phyloP scores from a whole-genome alignment of 495 filamentous ascomycete genomes.

The Daldinia bambusicola region DNA sequence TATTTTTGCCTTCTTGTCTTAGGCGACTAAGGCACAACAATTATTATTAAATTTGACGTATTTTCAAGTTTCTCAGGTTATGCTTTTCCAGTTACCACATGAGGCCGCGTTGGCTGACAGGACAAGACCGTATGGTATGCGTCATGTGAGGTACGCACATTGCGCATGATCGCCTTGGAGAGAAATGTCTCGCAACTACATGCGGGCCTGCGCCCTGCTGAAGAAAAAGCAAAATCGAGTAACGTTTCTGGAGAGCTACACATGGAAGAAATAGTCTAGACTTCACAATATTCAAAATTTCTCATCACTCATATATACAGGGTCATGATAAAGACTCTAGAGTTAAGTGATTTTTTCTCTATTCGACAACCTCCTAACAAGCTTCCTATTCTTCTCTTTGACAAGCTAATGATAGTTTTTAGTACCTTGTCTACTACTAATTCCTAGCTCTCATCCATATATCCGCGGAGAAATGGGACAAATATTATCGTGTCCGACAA shows the following conservation, averaged over 20 bases:
- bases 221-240: background rate
- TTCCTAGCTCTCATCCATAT: background rate
- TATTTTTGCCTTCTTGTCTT: slow-evolving; percentile 3
- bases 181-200: background rate
- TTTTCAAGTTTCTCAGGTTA: slow-evolving; percentile 10
- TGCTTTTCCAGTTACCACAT: background rate
- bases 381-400: background rate
- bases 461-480: background rate
- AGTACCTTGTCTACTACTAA: background rate
- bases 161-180: background rate
- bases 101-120: background rate
- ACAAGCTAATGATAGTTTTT: background rate
- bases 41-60: slow-evolving; percentile 5
- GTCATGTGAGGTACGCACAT: too few relatives aligned
- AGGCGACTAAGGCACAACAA: too few relatives aligned
- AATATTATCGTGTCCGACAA: background rate
- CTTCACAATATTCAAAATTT: too few relatives aligned
- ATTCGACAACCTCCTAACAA: background rate
- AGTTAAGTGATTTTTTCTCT: background rate
- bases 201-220: background rate
- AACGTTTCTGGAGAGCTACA: background rate
- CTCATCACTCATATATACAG: background rate
- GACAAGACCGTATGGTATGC: background rate
- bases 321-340: background rate
- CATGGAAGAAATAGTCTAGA: too few relatives aligned